These are phyloP conservation scores for Saprolegnia parasitica DNA, from an alignment of 352 stramenopile genomes.

Conservation along the genomic window DNA sequence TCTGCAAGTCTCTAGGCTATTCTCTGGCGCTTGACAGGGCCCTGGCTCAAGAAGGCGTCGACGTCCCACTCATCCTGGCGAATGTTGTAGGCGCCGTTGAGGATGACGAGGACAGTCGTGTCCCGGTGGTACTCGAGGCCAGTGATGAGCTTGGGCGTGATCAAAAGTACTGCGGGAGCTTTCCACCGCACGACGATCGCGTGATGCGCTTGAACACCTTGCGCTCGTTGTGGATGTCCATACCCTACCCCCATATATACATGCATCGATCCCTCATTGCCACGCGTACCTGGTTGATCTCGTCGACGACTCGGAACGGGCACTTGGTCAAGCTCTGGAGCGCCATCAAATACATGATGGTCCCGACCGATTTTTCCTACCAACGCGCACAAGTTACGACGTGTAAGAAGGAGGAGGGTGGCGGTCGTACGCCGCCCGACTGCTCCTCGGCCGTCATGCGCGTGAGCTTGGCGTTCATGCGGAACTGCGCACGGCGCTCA, in stretches of 20 bases:
- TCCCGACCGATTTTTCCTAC: slow-evolving; percentile 87
- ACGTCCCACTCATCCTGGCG: slow-evolving; percentile 68
- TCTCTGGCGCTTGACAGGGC: slow-evolving; percentile 13
- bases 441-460: slow-evolving; percentile 85
- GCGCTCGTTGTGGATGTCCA: slow-evolving; percentile 87
- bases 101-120: slow-evolving; percentile 84
- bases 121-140: slow-evolving; percentile 78
- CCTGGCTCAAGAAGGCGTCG: slow-evolving; percentile 40
- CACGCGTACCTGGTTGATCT: slow-evolving; percentile 67
- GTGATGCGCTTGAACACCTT: slow-evolving; percentile 87
- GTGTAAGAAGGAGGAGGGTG: not conserved
- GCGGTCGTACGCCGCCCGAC: slow-evolving; percentile 65
- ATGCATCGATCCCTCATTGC: not conserved
- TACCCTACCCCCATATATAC: slow-evolving; percentile 38
- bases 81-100: slow-evolving; percentile 84
- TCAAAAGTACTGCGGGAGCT: slow-evolving; percentile 86
- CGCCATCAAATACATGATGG: slow-evolving; percentile 90
- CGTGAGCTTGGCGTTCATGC: slow-evolving; percentile 74
- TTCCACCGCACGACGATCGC: slow-evolving; percentile 80
- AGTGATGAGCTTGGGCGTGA: slow-evolving; percentile 86
- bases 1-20: not conserved
- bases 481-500: slow-evolving; percentile 78
- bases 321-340: slow-evolving; percentile 83
- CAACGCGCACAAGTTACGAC: too few relatives aligned
- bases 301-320: slow-evolving; percentile 83